A percentile compares a stretch with the other conserved stretches of the same genome.
Conservation (phyloP, 2,329 filamentous ascomycete species). For the Biscogniauxia sp. region DNA sequence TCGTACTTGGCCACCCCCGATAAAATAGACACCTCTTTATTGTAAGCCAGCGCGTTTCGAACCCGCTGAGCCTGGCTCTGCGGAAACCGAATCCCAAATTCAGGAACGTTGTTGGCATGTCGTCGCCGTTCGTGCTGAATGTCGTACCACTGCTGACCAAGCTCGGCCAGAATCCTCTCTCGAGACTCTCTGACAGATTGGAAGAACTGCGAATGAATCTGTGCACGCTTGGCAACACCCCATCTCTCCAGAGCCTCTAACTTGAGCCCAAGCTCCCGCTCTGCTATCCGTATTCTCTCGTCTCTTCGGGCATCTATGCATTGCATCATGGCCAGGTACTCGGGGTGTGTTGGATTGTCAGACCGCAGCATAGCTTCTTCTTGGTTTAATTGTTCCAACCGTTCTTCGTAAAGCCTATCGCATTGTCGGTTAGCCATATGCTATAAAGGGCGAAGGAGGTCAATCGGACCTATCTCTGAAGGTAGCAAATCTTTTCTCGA, state of each 20-base stretch:
- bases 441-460: not conserved
- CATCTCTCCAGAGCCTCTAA: constrained; percentile 70
- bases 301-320: constrained; percentile 80
- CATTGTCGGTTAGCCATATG: constrained; percentile 23
- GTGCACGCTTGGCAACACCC: constrained; percentile 77
- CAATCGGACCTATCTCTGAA: constrained; percentile 71
- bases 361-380: constrained; percentile 62
- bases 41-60: constrained; percentile 85
- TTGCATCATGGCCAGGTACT: constrained; percentile 86
- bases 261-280: constrained; percentile 71
- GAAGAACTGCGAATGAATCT: constrained; percentile 87
- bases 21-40: constrained; percentile 88
- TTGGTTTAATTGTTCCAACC: constrained; percentile 74
- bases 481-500: constrained; percentile 85
- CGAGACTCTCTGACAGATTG: constrained; percentile 81
- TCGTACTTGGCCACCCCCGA: constrained; percentile 91
- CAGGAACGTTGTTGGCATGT: constrained; percentile 72
- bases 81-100: constrained; percentile 80
- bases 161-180: constrained; percentile 73
- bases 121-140: constrained; percentile 86
- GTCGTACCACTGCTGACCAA: constrained; percentile 89
- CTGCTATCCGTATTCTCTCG: constrained; percentile 74
- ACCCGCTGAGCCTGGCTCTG: constrained; percentile 74
- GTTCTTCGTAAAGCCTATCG: constrained; percentile 79
- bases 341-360: constrained; percentile 74